Conservation (phyloP, 768 basidiomycete genomes). For the Rickenella mellea region DNA sequence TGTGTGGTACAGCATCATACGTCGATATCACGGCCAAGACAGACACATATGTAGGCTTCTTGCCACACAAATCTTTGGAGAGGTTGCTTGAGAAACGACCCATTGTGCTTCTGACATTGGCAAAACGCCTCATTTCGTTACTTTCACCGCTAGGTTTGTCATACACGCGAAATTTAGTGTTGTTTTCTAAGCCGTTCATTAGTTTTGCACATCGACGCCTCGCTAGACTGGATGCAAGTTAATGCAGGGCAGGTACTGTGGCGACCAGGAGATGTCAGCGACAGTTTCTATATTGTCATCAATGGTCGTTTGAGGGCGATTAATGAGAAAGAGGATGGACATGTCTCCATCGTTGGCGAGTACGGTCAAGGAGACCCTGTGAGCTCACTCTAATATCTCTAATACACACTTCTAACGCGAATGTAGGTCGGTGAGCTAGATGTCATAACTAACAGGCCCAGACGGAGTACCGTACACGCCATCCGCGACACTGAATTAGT, state of each 20-base stretch:
- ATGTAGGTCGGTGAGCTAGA: conserved; percentile 95
- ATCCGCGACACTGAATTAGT: conserved; percentile 97
- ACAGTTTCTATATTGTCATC: conserved; percentile 97
- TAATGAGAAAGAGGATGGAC: conserved; percentile 66
- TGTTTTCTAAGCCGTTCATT: not conserved
- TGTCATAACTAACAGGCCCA: conserved; percentile 84
- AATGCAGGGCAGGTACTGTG: conserved; percentile 92
- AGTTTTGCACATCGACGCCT: conserved; percentile 96
- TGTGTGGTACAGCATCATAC: conserved; percentile 88
- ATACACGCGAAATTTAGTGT: not conserved
- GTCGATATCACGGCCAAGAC: conserved; percentile 97
- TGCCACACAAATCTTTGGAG: conserved; percentile 83
- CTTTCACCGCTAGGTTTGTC: conserved; percentile 80
- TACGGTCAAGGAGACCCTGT: conserved; percentile 95
- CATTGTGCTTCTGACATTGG: conserved; percentile 89
- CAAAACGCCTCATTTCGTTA: conserved; percentile 92
- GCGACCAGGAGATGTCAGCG: conserved; percentile 82
- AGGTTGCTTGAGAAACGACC: conserved; percentile 87
- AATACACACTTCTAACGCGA: no score
- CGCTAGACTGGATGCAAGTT: conserved; percentile 97
- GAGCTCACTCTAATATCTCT: no score
- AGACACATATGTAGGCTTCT: conserved; percentile 94
- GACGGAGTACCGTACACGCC: conserved; percentile 89
- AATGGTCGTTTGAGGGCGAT: conserved; percentile 93
- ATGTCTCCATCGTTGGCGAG: conserved; percentile 78